phyloP scores from a whole-genome alignment of 306 rosid genomes.

The Cucurbita argyrosperma region DNA sequence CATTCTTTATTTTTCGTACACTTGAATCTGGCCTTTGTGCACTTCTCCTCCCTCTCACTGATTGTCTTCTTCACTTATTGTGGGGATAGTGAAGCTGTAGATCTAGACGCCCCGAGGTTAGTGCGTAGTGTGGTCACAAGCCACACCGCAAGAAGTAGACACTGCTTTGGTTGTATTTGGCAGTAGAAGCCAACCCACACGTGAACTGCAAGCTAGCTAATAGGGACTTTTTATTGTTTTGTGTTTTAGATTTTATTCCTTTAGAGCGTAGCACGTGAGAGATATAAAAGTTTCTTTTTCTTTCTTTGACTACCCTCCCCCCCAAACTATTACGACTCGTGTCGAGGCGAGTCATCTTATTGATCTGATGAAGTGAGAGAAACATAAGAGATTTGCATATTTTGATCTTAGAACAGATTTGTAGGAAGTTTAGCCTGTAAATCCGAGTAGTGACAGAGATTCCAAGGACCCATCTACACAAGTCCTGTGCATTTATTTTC shows the following conservation, averaged over 20 bases:
- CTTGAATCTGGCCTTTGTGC: conserved; percentile 3
- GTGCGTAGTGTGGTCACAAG: conserved; percentile 11
- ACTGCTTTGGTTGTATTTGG: conserved; percentile 12
- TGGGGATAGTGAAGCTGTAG: not conserved
- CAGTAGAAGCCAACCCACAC: conserved; percentile 13
- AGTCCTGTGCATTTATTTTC: not conserved
- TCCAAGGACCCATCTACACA: conserved; percentile 5
- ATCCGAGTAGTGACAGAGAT: conserved; percentile 7
- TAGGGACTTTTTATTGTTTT: conserved; percentile 3
- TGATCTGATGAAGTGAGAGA: not conserved
- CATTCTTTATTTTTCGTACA: not conserved
- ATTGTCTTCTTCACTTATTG: not conserved
- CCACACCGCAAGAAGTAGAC: conserved; percentile 13
- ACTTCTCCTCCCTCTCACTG: not conserved
- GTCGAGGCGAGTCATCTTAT: not conserved
- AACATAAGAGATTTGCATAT: conserved; percentile 4
- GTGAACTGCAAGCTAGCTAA: conserved; percentile 16
- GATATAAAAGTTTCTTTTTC: conserved; percentile 1
- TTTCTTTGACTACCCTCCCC: conserved; percentile 5
- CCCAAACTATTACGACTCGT: not conserved
- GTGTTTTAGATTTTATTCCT: conserved; percentile 10
- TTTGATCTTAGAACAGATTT: not conserved
- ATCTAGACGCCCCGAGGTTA: conserved; percentile 2
- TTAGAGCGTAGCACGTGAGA: conserved; percentile 4
- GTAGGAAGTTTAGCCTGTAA: not conserved